Percentiles rank a stretch among this genome's conserved stretches.
phyloP scores from a whole-genome alignment of 2,329 filamentous ascomycete species.

The Penicillium brasilianum region DNA sequence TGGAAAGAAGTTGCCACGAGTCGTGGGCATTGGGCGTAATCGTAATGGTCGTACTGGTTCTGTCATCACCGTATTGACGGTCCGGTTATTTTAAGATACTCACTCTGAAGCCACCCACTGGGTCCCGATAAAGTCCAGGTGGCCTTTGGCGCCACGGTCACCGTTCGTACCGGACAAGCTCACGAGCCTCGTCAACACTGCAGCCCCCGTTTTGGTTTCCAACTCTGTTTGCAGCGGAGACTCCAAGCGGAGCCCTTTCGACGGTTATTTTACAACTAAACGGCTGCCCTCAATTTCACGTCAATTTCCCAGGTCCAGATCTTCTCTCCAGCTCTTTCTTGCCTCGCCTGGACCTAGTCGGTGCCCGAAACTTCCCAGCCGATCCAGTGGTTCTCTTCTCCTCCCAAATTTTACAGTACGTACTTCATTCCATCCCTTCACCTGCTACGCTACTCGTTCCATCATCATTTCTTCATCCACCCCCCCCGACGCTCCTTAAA shows the following conservation, averaged over 20 bases:
- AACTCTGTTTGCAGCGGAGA: conserved; percentile 23
- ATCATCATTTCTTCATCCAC: conserved; percentile 34
- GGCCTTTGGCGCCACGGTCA: conserved; percentile 8
- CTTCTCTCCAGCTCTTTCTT: neutral
- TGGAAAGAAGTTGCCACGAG: conserved; percentile 20
- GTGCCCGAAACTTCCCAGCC: neutral
- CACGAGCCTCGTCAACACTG: neutral
- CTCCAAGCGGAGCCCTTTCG: conserved; percentile 6
- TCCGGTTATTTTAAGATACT: neutral
- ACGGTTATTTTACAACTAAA: conserved; percentile 18
- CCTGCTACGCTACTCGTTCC: conserved; percentile 14
- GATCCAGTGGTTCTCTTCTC: conserved; percentile 9
- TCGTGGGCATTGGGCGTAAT: neutral
- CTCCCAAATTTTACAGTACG: conserved; percentile 23
- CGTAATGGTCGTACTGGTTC: neutral
- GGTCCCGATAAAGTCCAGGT: conserved; percentile 6
- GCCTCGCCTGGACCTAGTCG: conserved; percentile 6
- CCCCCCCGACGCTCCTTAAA: conserved; percentile 21
- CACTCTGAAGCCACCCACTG: neutral
- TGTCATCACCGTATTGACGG: neutral
- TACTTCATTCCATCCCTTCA: conserved; percentile 30
- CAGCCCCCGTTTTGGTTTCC: conserved; percentile 1
- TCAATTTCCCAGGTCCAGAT: conserved; percentile 5
- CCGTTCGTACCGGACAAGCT: neutral
- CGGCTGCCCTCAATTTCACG: conserved; percentile 5